A percentile compares a stretch with the other conserved stretches of the same genome.
phyloP scores from a whole-genome alignment of 805 yeast genomes.

The Candida ficus region DNA sequence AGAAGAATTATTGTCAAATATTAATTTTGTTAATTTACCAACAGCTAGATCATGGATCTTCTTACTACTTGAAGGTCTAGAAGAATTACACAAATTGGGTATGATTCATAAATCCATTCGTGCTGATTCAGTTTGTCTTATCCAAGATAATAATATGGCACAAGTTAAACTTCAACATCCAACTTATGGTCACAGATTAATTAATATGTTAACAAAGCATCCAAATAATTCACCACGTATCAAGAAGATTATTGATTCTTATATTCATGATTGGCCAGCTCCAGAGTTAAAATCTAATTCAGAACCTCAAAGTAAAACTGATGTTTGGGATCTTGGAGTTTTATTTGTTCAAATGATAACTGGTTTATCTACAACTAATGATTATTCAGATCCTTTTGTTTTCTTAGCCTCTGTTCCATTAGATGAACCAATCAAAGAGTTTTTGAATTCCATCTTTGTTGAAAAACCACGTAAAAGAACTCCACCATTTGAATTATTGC shows the following conservation, averaged over 20 bases:
- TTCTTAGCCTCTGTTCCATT: slow-evolving; percentile 43
- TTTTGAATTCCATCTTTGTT: slow-evolving; percentile 62
- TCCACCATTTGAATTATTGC: slow-evolving; percentile 78
- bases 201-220: slow-evolving; percentile 34
- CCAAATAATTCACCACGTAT: slow-evolving; percentile 29
- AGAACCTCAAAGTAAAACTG: slow-evolving; percentile 73
- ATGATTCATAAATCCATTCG: slow-evolving; percentile 66
- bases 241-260: slow-evolving; percentile 18
- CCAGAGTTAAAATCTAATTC: slow-evolving; percentile 55
- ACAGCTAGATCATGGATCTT: slow-evolving; percentile 86
- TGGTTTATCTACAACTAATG: slow-evolving; percentile 32
- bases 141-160: slow-evolving; percentile 49
- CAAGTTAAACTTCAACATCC: slow-evolving; percentile 56
- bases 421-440: slow-evolving; percentile 59
- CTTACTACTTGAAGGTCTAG: slow-evolving; percentile 80
- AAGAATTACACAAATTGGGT: slow-evolving; percentile 81
- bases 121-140: slow-evolving; percentile 51
- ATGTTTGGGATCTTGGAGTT: slow-evolving; percentile 91
- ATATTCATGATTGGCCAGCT: slow-evolving; percentile 56
- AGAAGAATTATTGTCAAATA: slow-evolving; percentile 60
- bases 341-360: slow-evolving; percentile 60
- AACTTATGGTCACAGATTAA: slow-evolving; percentile 48
- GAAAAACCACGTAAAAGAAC: slow-evolving; percentile 65
- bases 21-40: slow-evolving; percentile 62
- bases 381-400: slow-evolving; percentile 28